A percentile compares a stretch with the other conserved stretches of the same genome.
Evolutionary conservation across 257 asterid species (phyloP).

Genomic region (Knoxia roxburghii): DNA sequence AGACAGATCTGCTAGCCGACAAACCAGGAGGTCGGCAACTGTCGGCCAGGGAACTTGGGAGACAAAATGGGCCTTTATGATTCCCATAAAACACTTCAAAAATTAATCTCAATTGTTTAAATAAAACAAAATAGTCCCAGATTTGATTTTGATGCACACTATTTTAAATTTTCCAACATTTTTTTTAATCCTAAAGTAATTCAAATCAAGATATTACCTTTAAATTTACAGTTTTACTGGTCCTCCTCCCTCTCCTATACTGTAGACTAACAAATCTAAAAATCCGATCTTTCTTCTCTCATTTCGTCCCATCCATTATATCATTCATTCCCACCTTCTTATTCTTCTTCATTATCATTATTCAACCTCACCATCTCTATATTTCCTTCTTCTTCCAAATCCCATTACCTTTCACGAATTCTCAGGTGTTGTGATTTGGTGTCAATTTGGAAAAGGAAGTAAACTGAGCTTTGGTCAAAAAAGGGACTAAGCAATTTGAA

Average conservation of each 20-base stretch:
- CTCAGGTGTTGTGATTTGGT: constrained; percentile 1
- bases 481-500: constrained; percentile 3
- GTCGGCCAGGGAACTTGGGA: constrained; percentile 67
- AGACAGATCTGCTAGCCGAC: constrained; percentile 59
- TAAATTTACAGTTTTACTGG: constrained; percentile 18
- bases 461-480: constrained; percentile 12
- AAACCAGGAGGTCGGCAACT: constrained; percentile 65
- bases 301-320: constrained; percentile 4
- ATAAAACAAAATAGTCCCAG: neutral
- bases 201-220: constrained; percentile 38
- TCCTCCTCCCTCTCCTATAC: neutral
- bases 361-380: constrained; percentile 15
- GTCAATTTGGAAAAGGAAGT: constrained; percentile 6
- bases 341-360: neutral
- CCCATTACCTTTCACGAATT: neutral
- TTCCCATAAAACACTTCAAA: neutral
- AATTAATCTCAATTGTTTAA: neutral
- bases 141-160: neutral
- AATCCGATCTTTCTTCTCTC: constrained; percentile 13
- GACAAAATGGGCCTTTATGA: constrained; percentile 42
- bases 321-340: constrained; percentile 13
- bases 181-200: too few species aligned
- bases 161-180: constrained; percentile 8
- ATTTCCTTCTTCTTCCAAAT: constrained; percentile 16
- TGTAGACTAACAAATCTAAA: constrained; percentile 4